Conservation (phyloP, 768 basidiomycete species). For the Coprinopsis sp. region DNA sequence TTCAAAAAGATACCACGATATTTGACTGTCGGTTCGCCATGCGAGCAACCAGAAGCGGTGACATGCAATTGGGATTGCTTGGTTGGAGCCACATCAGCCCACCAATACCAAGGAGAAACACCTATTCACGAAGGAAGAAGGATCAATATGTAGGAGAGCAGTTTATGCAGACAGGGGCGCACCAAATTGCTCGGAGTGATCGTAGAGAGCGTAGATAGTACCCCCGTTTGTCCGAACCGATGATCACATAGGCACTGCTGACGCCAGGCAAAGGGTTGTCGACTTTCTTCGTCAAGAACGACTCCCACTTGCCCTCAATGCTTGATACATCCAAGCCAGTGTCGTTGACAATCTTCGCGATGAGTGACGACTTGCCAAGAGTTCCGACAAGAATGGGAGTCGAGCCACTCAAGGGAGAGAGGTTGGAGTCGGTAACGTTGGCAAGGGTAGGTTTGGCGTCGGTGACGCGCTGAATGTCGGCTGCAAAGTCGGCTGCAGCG, state of each 20-base stretch:
- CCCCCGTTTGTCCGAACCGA: slow-evolving; percentile 68
- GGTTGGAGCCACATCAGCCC: slow-evolving; percentile 72
- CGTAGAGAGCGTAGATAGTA: slow-evolving; percentile 62
- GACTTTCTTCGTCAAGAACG: slow-evolving; percentile 49
- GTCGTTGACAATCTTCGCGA: slow-evolving; percentile 46
- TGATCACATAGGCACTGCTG: slow-evolving; percentile 58
- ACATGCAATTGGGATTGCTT: slow-evolving; percentile 47
- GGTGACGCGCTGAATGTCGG: slow-evolving; percentile 60
- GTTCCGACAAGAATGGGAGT: slow-evolving; percentile 62
- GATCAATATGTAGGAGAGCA: slow-evolving; percentile 6
- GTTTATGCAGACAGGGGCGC: slow-evolving; percentile 5
- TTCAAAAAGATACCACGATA: slow-evolving; percentile 73
- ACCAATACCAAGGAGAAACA: slow-evolving; percentile 70
- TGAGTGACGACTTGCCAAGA: slow-evolving; percentile 51
- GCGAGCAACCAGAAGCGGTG: slow-evolving; percentile 39
- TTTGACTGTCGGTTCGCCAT: slow-evolving; percentile 63
- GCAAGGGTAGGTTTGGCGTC: slow-evolving; percentile 43
- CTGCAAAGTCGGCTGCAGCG: slow-evolving; percentile 54
- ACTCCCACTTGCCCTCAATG: slow-evolving; percentile 64
- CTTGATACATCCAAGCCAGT: slow-evolving; percentile 51
- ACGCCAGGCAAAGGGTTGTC: slow-evolving; percentile 55
- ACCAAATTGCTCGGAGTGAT: slow-evolving; percentile 69
- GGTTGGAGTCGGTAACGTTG: slow-evolving; percentile 38
- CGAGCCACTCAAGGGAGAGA: slow-evolving; percentile 17
- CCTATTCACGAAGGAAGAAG: slow-evolving; percentile 28